Base-by-base conservation (phyloP, 1,284 basidiomycete species). In the Trichosporon faecale region DNA sequence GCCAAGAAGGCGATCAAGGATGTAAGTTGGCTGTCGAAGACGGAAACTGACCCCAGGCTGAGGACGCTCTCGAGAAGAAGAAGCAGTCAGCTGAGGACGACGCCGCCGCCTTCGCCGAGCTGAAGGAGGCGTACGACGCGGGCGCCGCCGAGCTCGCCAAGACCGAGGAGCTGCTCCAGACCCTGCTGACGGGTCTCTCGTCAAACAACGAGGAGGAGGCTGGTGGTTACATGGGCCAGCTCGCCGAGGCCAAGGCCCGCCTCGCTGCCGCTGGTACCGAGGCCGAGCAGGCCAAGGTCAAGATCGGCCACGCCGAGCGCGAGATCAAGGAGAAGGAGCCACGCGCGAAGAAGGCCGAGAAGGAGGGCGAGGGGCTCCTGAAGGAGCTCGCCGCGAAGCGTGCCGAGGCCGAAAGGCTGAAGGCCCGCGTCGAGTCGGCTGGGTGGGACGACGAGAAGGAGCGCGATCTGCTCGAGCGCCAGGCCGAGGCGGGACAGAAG, bases 191-290 rank as follows among this genome's bases (percentile, higher is more conserved):
- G 0, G 97, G 97, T 64, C 89, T 99, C 21, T 89, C 89, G 7
- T 80, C 81, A 60, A 79, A 78, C 11, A 85, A 85, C 49, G 88
- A 89, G 3, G 81, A 82, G 40, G 77, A 75, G 5, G 91, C 94
- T 9, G 95, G 95, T 11, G 95, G 95, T 0, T 99, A 98, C 83
- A 91, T 98, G 89, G 97, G 95, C 31, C 95, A 98, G 80, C 88
- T 99, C 29, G 93, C 95, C 1, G 91, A 93, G n/a, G 93, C 95
- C 0, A 89, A 90, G 73, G 88, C 89, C 1, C 88, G 89, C 9
- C 85, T 91, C 0, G 89, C 93, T 0, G 90, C 92, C 60, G 91
- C 91, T 0, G 85, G 88, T 6, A 91, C 94, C 0, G 94, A 96
- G 77, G 91, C 94, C 69, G 91, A 97, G 78, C 94, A 97, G 79